Base-by-base conservation (phyloP, 2,329 filamentous ascomycete species). In the Penicillium sp. region DNA sequence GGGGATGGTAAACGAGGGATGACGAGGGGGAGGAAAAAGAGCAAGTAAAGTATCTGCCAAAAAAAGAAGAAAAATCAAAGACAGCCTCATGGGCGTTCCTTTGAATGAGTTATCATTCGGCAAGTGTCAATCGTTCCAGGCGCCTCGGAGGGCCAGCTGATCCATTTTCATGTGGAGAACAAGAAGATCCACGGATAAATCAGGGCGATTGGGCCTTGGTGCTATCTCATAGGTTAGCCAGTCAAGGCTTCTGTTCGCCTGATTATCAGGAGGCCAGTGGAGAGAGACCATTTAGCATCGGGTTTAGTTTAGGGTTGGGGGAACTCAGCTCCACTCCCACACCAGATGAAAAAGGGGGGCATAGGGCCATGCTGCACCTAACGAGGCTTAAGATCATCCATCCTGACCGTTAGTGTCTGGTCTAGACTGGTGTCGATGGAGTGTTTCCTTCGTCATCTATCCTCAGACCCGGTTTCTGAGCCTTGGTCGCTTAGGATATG, bases 1-100 rank as follows among this genome's bases (percentile, higher is more conserved):
- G 53, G 53, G 49, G 49, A 40, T 52, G 36, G 19, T 28, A 16
- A 51, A 51, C 36, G 52, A 52, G 34, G 36, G 48, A 54, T 33
- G 3, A 8, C 16, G 13, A 29, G 24, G 3, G 26, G 33, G 23
- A 23, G 10, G 53, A 43, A 28, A 42, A 23, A 44, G 31, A 43
- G 40, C 24, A 16, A 45, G 46, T 11, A 36, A 21, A 18, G 13
- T 3, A 23, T n/a, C n/a, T n/a, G n/a, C n/a, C n/a, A 26, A 26
- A 36, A 50, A 6, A 16, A 23, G 7, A 26, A 5, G 33, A 31
- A 43, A 23, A 16, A 19, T 26, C 23, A 39, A 29, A 31, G 26
- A 31, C 26, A 45, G 42, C 26, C 26, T 44, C 31, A 36, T 51
- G 39, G 26, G 42, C 5, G 13, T 44, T 45, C 13, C 24, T 51